These are phyloP conservation scores for Erigeron canadensis DNA, from an alignment of 129 eudicot genomes.

Conservation along the genomic window DNA sequence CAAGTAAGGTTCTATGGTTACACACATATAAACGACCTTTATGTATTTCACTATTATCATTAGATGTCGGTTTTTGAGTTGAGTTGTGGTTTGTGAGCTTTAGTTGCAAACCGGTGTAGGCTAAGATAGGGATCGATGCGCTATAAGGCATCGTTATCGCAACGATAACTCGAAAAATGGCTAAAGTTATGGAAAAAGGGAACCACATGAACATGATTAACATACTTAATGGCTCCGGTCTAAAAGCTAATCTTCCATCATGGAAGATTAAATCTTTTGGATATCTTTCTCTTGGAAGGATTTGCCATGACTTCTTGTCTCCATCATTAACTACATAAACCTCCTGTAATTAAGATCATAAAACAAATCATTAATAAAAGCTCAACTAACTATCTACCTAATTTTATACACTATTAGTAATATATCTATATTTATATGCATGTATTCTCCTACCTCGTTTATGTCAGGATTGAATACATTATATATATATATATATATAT, in stretches of 20 bases:
- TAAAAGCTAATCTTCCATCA: slow-evolving; percentile 73
- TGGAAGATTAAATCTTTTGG: slow-evolving; percentile 70
- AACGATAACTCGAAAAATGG: slow-evolving; percentile 35
- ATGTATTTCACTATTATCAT: slow-evolving; percentile 22
- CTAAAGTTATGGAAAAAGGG: slow-evolving; percentile 49
- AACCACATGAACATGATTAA: slow-evolving; percentile 64
- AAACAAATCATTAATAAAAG: background rate
- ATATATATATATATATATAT: too few relatives aligned
- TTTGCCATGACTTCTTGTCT: slow-evolving; percentile 41
- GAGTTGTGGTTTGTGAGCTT: slow-evolving; percentile 26
- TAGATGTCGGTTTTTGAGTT: background rate
- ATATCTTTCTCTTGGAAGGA: slow-evolving; percentile 49
- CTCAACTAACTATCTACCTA: background rate
- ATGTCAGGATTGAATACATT: too few relatives aligned
- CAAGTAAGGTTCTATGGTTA: slow-evolving; percentile 66
- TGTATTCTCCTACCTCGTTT: too few relatives aligned
- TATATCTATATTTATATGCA: background rate
- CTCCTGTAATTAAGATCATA: slow-evolving; percentile 37
- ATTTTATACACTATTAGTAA: background rate
- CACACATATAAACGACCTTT: slow-evolving; percentile 62
- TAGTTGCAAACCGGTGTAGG: slow-evolving; percentile 47
- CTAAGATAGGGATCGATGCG: slow-evolving; percentile 31
- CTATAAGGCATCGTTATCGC: slow-evolving; percentile 36
- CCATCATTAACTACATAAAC: slow-evolving; percentile 41
- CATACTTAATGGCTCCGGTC: slow-evolving; percentile 45